Percentiles rank a stretch among this genome's conserved stretches.
Evolutionary conservation across 2,329 filamentous ascomycete genomes (phyloP).

Genomic region (Fusarium guadeloupense): DNA sequence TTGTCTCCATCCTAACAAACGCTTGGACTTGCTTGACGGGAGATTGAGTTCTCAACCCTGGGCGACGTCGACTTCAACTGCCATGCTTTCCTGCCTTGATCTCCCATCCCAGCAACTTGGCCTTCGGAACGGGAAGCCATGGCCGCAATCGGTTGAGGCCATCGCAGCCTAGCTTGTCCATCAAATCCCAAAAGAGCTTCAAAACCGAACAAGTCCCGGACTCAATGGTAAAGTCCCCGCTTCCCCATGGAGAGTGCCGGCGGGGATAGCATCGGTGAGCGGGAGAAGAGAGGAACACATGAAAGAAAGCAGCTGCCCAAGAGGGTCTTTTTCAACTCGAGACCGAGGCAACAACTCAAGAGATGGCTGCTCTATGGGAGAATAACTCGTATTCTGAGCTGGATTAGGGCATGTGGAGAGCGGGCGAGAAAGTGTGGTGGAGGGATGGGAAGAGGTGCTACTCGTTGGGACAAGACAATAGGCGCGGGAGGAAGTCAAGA

Average conservation of each 20-base stretch:
- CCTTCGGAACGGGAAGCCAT: conserved; percentile 39
- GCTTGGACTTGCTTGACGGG: not conserved
- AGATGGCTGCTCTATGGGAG: not conserved
- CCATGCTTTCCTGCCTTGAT: not conserved
- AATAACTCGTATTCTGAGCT: not conserved
- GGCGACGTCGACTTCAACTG: conserved; percentile 17
- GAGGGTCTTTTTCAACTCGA: not conserved
- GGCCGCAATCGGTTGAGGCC: conserved; percentile 22
- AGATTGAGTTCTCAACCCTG: not conserved
- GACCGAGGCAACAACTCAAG: conserved; percentile 20
- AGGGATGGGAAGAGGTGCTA: not conserved
- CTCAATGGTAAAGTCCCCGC: conserved; percentile 13
- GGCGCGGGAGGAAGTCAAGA: conserved; percentile 2
- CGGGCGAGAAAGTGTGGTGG: not conserved
- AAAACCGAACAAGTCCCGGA: conserved; percentile 14
- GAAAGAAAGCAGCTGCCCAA: conserved; percentile 5
- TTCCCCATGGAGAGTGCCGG: conserved; percentile 33
- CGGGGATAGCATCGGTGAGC: not conserved
- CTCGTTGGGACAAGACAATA: conserved; percentile 10
- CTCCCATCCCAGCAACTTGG: conserved; percentile 12
- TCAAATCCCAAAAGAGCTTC: conserved; percentile 31
- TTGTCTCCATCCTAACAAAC: not conserved
- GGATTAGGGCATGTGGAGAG: conserved; percentile 18
- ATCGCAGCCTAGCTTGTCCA: conserved; percentile 7
- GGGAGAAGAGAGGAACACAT: conserved; percentile 21